phyloP scores from a whole-genome alignment of 257 asterid genomes.

The Nicotiana knightiana region DNA sequence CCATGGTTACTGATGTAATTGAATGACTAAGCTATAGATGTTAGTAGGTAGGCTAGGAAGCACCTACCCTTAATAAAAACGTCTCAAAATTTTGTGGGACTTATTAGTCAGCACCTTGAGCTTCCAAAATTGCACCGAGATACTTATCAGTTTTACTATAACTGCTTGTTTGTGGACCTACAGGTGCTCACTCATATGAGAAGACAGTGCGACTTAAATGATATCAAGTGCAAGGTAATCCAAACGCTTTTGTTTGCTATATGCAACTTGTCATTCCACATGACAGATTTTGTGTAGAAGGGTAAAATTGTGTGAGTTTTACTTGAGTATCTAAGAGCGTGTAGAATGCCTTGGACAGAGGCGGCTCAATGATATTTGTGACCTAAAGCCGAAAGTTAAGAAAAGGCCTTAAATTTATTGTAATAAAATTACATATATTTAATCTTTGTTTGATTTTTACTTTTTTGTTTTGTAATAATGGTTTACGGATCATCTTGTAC shows the following conservation, averaged over 20 bases:
- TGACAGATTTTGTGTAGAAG: neutral
- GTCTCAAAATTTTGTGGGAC: neutral
- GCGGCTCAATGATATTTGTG: too few species aligned
- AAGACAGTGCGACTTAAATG: constrained; percentile 53
- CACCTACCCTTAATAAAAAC: neutral
- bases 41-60: neutral
- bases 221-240: constrained; percentile 63
- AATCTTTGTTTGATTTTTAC: too few species aligned
- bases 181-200: constrained; percentile 86
- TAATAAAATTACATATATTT: too few species aligned
- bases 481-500: too few species aligned
- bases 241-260: neutral
- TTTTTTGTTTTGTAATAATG: too few species aligned
- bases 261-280: neutral
- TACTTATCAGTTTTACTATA: neutral
- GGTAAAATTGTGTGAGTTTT: neutral
- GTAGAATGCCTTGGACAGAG: neutral
- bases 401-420: too few species aligned
- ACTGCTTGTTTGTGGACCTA: constrained; percentile 14
- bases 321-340: neutral
- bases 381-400: too few species aligned
- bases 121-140: neutral
- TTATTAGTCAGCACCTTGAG: neutral
- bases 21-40: neutral
- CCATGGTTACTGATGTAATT: neutral